phyloP scores from a whole-genome alignment of 352 stramenopile species.

The Pythium apleroticum region DNA sequence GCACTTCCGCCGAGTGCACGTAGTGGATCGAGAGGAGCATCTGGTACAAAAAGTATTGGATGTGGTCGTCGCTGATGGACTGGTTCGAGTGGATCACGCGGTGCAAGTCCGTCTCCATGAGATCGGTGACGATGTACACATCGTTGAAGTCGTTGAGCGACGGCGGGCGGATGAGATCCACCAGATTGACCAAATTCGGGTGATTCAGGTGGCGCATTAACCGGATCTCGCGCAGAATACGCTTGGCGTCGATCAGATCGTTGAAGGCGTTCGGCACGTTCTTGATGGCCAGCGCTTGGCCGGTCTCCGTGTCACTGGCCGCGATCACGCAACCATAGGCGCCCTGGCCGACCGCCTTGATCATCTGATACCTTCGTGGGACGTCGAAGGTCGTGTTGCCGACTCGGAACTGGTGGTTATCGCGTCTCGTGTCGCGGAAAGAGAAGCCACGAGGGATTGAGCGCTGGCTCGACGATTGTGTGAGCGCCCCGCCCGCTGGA shows the following conservation, averaged over 20 bases:
- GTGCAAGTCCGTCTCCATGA: conserved; percentile 92
- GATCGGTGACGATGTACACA: conserved; percentile 90
- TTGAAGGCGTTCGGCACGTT: conserved; percentile 95
- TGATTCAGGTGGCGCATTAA: conserved; percentile 88
- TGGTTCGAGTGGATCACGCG: conserved; percentile 90
- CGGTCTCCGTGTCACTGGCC: conserved; percentile 82
- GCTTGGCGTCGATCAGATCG: conserved; percentile 86
- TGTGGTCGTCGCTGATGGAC: conserved; percentile 83
- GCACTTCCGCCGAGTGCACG: conserved; percentile 97
- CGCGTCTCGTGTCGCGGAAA: conserved; percentile 79
- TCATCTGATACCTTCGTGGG: conserved; percentile 85
- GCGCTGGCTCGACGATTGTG: conserved; percentile 60
- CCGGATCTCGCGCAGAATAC: conserved; percentile 85
- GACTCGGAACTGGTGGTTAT: conserved; percentile 88
- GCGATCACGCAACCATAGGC: conserved; percentile 92
- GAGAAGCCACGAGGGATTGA: conserved; percentile 71
- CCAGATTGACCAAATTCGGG: conserved; percentile 79
- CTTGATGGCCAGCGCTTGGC: conserved; percentile 93
- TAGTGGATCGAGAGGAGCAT: conserved; percentile 96
- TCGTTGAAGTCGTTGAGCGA: conserved; percentile 89
- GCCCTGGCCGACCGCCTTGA: conserved; percentile 88
- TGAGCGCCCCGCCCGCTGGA: conserved; percentile 32
- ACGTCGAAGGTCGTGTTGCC: conserved; percentile 88
- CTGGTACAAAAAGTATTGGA: conserved; percentile 91
- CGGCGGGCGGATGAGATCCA: conserved; percentile 75